Evolutionary conservation across 75 land plant genomes (phyloP).

Genomic region (Adiantum capillusveneris): DNA sequence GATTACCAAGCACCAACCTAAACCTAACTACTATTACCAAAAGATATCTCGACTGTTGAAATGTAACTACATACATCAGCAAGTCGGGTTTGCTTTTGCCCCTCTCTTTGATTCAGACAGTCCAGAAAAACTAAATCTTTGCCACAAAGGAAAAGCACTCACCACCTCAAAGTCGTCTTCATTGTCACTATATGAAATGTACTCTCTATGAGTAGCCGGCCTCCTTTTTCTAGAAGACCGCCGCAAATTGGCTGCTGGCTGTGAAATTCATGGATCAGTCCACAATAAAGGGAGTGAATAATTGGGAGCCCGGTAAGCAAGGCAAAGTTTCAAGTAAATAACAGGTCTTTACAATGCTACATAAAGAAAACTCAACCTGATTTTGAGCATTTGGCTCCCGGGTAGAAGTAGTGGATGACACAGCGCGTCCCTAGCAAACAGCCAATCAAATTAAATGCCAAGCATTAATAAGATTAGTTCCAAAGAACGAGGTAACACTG

Average conservation of each 20-base stretch:
- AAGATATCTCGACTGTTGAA: too few relatives aligned
- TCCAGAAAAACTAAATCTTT: constrained; percentile 5
- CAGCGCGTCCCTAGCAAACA: constrained; percentile 1
- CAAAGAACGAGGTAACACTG: too few relatives aligned
- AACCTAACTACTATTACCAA: too few relatives aligned
- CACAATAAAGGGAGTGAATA: too few relatives aligned
- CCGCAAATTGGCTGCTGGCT: constrained; percentile 38
- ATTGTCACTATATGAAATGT: constrained; percentile 64
- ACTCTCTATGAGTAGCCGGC: constrained; percentile 51
- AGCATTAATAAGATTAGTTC: too few relatives aligned
- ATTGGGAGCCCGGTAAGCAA: neutral
- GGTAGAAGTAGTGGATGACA: neutral
- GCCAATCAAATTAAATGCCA: neutral
- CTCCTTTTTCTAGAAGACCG: constrained; percentile 93
- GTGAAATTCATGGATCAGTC: too few relatives aligned
- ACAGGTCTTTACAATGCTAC: neutral
- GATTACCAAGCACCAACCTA: too few relatives aligned
- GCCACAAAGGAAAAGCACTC: too few relatives aligned
- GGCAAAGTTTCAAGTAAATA: neutral
- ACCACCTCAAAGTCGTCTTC: constrained; percentile 78
- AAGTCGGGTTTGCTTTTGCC: too few relatives aligned
- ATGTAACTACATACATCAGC: too few relatives aligned
- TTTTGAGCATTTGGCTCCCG: neutral
- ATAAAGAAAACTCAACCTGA: neutral
- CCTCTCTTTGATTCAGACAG: neutral